phyloP scores from a whole-genome alignment of 441 rosid genomes.

The Eugenia klotzschiana region DNA sequence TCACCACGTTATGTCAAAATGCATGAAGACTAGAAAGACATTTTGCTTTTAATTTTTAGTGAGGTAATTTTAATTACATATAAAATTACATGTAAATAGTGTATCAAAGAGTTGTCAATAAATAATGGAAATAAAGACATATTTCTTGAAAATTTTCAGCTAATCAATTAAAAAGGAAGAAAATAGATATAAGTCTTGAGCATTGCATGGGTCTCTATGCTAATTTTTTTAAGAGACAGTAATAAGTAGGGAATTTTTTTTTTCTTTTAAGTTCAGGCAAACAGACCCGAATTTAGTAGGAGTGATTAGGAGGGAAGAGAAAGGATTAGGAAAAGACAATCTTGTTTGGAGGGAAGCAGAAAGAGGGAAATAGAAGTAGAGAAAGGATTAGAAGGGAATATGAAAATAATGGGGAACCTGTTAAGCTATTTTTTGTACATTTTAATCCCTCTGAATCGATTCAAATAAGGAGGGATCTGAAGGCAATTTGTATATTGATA shows the following conservation, averaged over 20 bases:
- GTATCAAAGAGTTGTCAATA: too few relatives aligned
- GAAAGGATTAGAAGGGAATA: not conserved
- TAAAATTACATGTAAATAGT: too few relatives aligned
- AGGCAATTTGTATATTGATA: too few relatives aligned
- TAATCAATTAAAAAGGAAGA: not conserved
- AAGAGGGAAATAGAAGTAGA: not conserved
- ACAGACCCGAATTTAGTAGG: not conserved
- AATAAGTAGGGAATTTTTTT: not conserved
- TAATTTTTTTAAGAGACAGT: not conserved
- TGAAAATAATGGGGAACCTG: not conserved
- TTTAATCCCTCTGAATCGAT: too few relatives aligned
- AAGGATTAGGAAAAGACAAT: not conserved
- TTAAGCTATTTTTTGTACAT: not conserved
- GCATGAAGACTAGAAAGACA: too few relatives aligned
- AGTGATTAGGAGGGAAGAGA: not conserved
- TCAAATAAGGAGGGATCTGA: too few relatives aligned
- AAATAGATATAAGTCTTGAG: not conserved
- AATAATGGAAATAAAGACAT: too few relatives aligned
- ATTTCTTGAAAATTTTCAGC: not conserved
- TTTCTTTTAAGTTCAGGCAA: not conserved
- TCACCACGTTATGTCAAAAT: not conserved
- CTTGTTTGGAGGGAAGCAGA: not conserved
- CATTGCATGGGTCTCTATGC: not conserved
- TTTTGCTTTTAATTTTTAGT: too few relatives aligned
- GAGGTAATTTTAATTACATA: too few relatives aligned